Evolutionary conservation across 768 basidiomycete species (phyloP).

Genomic region (Psilocybe tampanensis): DNA sequence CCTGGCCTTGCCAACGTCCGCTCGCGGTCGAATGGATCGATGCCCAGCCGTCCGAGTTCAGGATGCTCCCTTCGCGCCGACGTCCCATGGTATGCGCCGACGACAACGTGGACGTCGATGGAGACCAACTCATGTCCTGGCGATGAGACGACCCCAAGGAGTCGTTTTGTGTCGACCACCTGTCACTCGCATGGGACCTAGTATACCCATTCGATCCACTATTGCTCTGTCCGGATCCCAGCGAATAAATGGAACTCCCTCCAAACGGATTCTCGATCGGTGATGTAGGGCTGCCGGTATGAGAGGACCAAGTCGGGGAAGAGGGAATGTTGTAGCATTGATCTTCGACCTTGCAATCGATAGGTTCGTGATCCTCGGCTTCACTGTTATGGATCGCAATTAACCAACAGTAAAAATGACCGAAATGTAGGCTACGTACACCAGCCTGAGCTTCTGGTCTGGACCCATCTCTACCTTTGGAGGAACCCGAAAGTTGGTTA

Average conservation of each 20-base stretch:
- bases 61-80: constrained; percentile 32
- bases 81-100: constrained; percentile 29
- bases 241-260: constrained; percentile 33
- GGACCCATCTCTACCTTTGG: constrained; percentile 76
- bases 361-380: constrained; percentile 45
- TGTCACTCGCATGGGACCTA: constrained; percentile 25
- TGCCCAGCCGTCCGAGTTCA: constrained; percentile 39
- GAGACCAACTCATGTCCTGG: constrained; percentile 26
- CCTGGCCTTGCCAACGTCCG: constrained; percentile 40
- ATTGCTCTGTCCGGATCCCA: constrained; percentile 24
- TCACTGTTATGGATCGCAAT: constrained; percentile 34
- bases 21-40: constrained; percentile 34
- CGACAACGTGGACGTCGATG: constrained; percentile 16
- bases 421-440: constrained; percentile 43
- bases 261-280: constrained; percentile 38
- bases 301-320: constrained; percentile 39
- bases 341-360: constrained; percentile 54
- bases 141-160: constrained; percentile 29
- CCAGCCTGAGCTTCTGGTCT: constrained; percentile 67
- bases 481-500: constrained; percentile 83
- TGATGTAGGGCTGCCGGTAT: constrained; percentile 31
- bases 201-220: constrained; percentile 27
- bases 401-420: constrained; percentile 7
- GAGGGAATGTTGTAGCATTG: constrained; percentile 41
- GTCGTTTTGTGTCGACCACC: constrained; percentile 33